A percentile compares a stretch with the other conserved stretches of the same genome.
phyloP scores from a whole-genome alignment of 257 asterid species.

The Hygrophila difformis region DNA sequence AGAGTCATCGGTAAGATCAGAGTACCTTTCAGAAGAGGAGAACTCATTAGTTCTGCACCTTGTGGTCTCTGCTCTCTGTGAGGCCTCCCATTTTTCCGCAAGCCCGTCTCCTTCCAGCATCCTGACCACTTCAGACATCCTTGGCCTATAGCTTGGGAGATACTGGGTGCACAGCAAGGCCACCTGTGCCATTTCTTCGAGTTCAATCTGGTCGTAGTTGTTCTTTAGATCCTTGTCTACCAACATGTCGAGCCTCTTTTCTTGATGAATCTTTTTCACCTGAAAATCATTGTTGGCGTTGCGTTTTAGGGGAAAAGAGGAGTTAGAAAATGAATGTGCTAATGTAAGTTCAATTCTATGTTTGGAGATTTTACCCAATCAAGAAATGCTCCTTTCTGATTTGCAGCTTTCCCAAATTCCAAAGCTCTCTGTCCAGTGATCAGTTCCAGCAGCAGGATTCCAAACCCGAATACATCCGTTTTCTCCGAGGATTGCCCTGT shows the following conservation, averaged over 20 bases:
- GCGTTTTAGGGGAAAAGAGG: background rate
- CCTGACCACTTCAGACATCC: constrained; percentile 90
- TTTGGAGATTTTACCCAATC: constrained; percentile 66
- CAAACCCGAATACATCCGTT: constrained; percentile 93
- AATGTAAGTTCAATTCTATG: too few relatives aligned
- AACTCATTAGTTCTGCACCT: constrained; percentile 68
- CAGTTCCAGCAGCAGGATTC: constrained; percentile 77
- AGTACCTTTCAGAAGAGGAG: constrained; percentile 77
- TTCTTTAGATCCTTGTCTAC: constrained; percentile 63
- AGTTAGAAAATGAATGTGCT: too few relatives aligned
- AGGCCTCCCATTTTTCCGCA: constrained; percentile 95
- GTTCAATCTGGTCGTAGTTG: constrained; percentile 62
- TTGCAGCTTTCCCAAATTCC: constrained; percentile 83
- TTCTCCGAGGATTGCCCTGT: constrained; percentile 98
- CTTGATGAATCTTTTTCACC: constrained; percentile 84
- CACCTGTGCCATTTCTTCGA: constrained; percentile 87
- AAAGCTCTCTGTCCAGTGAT: constrained; percentile 95
- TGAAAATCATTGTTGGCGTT: constrained; percentile 18
- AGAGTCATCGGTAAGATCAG: constrained; percentile 92
- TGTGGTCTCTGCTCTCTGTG: constrained; percentile 64
- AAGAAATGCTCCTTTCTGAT: constrained; percentile 90
- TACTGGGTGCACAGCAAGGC: constrained; percentile 88
- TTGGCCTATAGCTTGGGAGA: constrained; percentile 80
- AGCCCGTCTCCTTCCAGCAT: constrained; percentile 98
- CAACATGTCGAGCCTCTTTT: constrained; percentile 79